Conservation (phyloP, 495 filamentous ascomycete genomes). For the Margaritispora aquatica region DNA sequence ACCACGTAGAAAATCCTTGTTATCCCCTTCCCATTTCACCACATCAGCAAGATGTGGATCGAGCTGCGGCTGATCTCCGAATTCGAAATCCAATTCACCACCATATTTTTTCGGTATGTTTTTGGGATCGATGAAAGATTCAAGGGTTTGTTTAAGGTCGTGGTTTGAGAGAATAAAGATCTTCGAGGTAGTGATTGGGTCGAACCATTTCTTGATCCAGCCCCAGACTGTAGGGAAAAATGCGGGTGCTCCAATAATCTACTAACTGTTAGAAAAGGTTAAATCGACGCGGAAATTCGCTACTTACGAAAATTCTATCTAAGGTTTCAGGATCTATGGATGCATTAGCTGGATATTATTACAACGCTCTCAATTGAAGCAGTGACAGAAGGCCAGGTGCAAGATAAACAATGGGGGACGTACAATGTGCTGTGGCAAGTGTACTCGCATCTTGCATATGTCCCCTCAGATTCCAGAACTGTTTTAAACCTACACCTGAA, state of each 20-base stretch:
- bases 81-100: conserved; percentile 74
- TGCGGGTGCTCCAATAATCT: conserved; percentile 81
- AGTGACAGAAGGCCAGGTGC: too few species aligned
- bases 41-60: conserved; percentile 56
- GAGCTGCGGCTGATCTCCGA: conserved; percentile 61
- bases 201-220: conserved; percentile 95
- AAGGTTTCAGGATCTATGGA: conserved; percentile 75
- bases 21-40: conserved; percentile 36
- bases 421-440: conserved; percentile 76
- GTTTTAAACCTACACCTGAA: conserved; percentile 72
- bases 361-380: too few species aligned
- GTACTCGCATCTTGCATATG: conserved; percentile 88
- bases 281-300: background rate
- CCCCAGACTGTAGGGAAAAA: conserved; percentile 95
- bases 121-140: conserved; percentile 69
- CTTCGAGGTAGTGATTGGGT: conserved; percentile 87
- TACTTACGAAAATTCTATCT: conserved; percentile 72
- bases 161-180: conserved; percentile 74
- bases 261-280: conserved; percentile 3
- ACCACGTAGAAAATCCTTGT: conserved; percentile 38
- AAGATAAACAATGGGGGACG: too few species aligned
- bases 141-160: conserved; percentile 67
- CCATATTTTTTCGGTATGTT: conserved; percentile 83
- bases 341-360: too few species aligned
- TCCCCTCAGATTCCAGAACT: conserved; percentile 86